A percentile compares a stretch with the other conserved stretches of the same genome.
These are phyloP conservation scores for Austroboletus festivus DNA, from an alignment of 768 basidiomycete genomes.

Conservation along the genomic window DNA sequence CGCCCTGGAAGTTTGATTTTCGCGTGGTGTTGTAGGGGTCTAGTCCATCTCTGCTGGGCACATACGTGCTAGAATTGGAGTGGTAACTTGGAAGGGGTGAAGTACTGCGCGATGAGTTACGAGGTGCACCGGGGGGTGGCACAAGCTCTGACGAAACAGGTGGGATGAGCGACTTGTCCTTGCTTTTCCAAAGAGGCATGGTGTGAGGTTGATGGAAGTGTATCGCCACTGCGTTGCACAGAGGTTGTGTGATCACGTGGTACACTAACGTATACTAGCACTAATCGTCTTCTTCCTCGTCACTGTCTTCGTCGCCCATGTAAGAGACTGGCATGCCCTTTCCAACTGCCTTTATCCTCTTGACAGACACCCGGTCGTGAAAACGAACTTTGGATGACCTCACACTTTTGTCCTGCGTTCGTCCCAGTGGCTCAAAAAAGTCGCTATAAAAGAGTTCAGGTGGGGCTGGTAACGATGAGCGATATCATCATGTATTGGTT, in stretches of 20 bases:
- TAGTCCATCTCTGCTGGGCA: slow-evolving; percentile 61
- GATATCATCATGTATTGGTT: background rate
- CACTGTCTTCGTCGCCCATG: slow-evolving; percentile 33
- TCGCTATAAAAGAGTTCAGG: slow-evolving; percentile 69
- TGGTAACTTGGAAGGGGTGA: slow-evolving; percentile 43
- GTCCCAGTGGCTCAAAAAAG: slow-evolving; percentile 71
- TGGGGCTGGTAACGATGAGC: slow-evolving; percentile 3
- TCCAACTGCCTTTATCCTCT: slow-evolving; percentile 71
- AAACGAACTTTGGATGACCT: slow-evolving; percentile 61
- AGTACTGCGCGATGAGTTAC: slow-evolving; percentile 30
- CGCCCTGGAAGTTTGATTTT: slow-evolving; percentile 25
- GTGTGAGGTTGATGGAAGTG: background rate
- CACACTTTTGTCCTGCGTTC: slow-evolving; percentile 12
- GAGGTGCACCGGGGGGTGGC: slow-evolving; percentile 25
- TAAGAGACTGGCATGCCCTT: slow-evolving; percentile 55
- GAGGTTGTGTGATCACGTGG: slow-evolving; percentile 10
- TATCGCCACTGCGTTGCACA: background rate
- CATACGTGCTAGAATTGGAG: slow-evolving; percentile 60
- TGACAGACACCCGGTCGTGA: slow-evolving; percentile 76
- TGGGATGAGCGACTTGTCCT: slow-evolving; percentile 63
- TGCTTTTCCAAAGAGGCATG: slow-evolving; percentile 54
- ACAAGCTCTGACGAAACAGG: slow-evolving; percentile 46
- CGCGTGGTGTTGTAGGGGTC: slow-evolving; percentile 45
- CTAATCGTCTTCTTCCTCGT: slow-evolving; percentile 41
- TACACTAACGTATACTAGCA: too few species aligned